Conservation (phyloP, 345 rosid genomes). For the Eucalyptus marginata region DNA sequence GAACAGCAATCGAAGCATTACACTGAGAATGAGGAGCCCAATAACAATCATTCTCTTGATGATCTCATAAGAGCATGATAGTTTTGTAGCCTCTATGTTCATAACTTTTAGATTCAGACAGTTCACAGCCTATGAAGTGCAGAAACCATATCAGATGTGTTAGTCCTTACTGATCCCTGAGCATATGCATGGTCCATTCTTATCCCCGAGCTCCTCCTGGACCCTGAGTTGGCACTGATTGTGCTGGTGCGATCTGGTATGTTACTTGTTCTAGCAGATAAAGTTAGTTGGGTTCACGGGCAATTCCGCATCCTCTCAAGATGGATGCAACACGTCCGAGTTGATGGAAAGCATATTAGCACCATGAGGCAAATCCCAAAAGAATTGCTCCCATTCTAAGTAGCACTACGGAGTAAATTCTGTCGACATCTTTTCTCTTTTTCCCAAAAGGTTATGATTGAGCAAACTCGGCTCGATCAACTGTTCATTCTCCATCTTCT, state of each 20-base stretch:
- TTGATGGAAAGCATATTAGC: not conserved
- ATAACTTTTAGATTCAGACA: not conserved
- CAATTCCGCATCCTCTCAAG: not conserved
- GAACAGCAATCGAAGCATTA: not conserved
- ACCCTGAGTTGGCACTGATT: not conserved
- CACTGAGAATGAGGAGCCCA: not conserved
- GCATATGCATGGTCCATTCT: not conserved
- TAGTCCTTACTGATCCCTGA: not conserved
- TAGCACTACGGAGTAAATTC: not conserved
- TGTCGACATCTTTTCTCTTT: not conserved
- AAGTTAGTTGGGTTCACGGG: not conserved
- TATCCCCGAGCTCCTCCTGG: not conserved
- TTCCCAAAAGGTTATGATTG: not conserved
- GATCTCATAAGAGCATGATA: not conserved
- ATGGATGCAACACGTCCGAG: not conserved
- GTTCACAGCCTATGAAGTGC: not conserved
- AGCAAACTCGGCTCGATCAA: not conserved
- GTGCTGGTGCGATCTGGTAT: not conserved
- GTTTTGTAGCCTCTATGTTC: not conserved
- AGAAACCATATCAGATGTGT: not conserved
- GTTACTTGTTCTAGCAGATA: not conserved
- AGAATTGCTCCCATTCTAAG: not conserved
- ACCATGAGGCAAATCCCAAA: not conserved
- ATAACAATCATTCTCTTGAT: not conserved
- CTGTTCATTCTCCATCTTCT: not conserved